Percentiles rank a stretch among this genome's conserved stretches.
Evolutionary conservation across 352 stramenopile species (phyloP).

Genomic region (Phytophthora meadii): DNA sequence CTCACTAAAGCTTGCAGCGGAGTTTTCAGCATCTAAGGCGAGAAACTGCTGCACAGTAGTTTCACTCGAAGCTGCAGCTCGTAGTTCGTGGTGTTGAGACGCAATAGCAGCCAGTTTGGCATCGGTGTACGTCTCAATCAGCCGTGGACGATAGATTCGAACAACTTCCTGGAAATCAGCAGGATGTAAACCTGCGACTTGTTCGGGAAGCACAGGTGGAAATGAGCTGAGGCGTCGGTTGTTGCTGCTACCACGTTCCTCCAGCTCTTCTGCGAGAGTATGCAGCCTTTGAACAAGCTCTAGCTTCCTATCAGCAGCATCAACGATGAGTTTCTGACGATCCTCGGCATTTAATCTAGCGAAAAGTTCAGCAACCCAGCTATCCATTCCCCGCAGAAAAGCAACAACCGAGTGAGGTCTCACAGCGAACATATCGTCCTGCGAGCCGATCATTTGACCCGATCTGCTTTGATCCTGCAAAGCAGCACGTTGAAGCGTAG

Average conservation of each 20-base stretch:
- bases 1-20: conserved; percentile 16
- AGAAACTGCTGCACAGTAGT: conserved; percentile 22
- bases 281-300: conserved; percentile 22
- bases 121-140: conserved; percentile 23
- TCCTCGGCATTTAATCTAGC: conserved; percentile 16
- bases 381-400: conserved; percentile 26
- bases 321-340: conserved; percentile 25
- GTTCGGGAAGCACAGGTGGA: conserved; percentile 30
- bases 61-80: conserved; percentile 26
- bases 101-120: conserved; percentile 19
- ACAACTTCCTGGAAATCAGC: conserved; percentile 29
- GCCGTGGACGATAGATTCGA: conserved; percentile 10
- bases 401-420: conserved; percentile 27
- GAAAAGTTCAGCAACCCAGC: conserved; percentile 30
- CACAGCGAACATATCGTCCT: conserved; percentile 29
- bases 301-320: conserved; percentile 20
- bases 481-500: conserved; percentile 27
- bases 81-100: conserved; percentile 27
- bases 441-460: conserved; percentile 23
- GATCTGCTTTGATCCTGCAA: conserved; percentile 17
- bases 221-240: conserved; percentile 22
- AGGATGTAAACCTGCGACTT: conserved; percentile 24
- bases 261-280: conserved; percentile 19
- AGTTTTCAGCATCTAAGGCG: conserved; percentile 9
- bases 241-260: conserved; percentile 8